These are phyloP conservation scores for Claviceps citrina DNA, from an alignment of 2,329 filamentous ascomycete species.

Conservation along the genomic window DNA sequence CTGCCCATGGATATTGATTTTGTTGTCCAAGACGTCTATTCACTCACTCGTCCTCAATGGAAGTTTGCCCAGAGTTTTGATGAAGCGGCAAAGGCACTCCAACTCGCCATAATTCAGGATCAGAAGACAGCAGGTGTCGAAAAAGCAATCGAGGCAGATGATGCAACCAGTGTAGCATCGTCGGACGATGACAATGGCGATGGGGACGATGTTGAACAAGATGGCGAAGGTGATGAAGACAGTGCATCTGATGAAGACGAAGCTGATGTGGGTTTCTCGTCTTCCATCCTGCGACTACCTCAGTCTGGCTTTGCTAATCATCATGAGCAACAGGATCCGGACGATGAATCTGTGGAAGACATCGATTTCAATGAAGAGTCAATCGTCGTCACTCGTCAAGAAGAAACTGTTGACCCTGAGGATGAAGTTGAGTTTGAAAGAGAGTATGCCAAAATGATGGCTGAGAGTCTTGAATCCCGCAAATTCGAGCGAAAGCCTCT, in stretches of 20 bases:
- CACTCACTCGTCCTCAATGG: conserved; percentile 78
- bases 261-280: conserved; percentile 29
- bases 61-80: conserved; percentile 67
- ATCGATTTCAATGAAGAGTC: conserved; percentile 69
- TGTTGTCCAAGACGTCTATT: conserved; percentile 82
- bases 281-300: neutral
- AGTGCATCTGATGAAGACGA: conserved; percentile 47
- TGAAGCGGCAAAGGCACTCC: conserved; percentile 71
- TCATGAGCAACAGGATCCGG: conserved; percentile 26
- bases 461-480: conserved; percentile 85
- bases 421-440: conserved; percentile 95
- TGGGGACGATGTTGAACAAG: conserved; percentile 46
- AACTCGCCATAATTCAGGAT: conserved; percentile 76
- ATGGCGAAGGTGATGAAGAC: conserved; percentile 44
- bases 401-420: conserved; percentile 82
- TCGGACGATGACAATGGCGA: conserved; percentile 65
- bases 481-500: conserved; percentile 90
- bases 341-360: conserved; percentile 34
- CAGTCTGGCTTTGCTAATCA: neutral
- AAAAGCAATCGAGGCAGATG: conserved; percentile 54
- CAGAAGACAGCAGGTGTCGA: conserved; percentile 66
- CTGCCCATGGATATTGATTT: conserved; percentile 97
- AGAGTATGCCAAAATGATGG: conserved; percentile 96
- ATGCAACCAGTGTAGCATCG: conserved; percentile 51
- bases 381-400: conserved; percentile 79